Percentiles rank a stretch among this genome's conserved stretches.
Evolutionary conservation across 148 eudicot genomes (phyloP).

Genomic region (Silene conica): DNA sequence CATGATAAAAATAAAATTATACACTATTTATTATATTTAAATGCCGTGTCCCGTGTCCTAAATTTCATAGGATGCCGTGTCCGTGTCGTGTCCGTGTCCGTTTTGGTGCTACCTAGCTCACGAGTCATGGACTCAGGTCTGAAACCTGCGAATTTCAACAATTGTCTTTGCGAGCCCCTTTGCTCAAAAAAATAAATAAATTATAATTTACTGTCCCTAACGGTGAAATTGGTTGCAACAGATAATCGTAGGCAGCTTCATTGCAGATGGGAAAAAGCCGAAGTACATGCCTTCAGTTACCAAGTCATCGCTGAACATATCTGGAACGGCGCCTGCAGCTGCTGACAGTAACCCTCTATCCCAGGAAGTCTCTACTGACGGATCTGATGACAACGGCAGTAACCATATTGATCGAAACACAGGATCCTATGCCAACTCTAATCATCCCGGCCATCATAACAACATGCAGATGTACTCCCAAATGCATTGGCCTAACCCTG

Average conservation of each 20-base stretch:
- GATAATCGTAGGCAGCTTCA: slow-evolving; percentile 90
- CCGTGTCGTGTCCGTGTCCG: too few species aligned
- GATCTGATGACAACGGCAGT: slow-evolving; percentile 62
- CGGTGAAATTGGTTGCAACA: slow-evolving; percentile 23
- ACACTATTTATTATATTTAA: too few species aligned
- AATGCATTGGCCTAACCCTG: slow-evolving; percentile 64
- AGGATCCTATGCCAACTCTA: slow-evolving; percentile 45
- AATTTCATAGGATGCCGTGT: too few species aligned
- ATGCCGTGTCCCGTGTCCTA: too few species aligned
- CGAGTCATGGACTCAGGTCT: too few species aligned
- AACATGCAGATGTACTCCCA: slow-evolving; percentile 56
- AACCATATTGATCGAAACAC: slow-evolving; percentile 40
- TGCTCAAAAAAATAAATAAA: neutral
- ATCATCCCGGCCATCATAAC: slow-evolving; percentile 54
- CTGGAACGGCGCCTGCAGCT: slow-evolving; percentile 33
- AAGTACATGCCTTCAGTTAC: slow-evolving; percentile 63
- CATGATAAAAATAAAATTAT: too few species aligned
- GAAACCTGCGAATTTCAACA: too few species aligned
- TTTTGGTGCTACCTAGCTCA: too few species aligned
- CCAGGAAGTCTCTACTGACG: slow-evolving; percentile 63
- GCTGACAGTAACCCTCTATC: slow-evolving; percentile 55
- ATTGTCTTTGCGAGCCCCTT: too few species aligned
- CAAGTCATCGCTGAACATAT: slow-evolving; percentile 36
- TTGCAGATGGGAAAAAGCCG: slow-evolving; percentile 70
- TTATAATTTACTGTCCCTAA: neutral